Base-by-base conservation (phyloP, 2,329 filamentous ascomycete species). In the Nannizzia gypsea region DNA sequence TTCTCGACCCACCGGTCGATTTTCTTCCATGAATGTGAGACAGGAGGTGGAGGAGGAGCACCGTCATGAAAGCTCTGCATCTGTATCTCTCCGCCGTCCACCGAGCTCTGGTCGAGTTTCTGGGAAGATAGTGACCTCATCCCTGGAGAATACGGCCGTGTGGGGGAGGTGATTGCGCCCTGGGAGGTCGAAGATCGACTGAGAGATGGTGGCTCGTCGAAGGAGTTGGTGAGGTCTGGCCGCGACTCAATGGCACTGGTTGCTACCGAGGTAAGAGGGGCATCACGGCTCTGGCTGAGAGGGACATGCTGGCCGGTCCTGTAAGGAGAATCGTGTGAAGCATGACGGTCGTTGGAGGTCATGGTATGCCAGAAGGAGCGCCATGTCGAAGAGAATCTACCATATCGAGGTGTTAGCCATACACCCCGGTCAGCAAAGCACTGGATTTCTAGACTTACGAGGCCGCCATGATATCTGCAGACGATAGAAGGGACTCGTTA, bases 11-110 rank as follows among this genome's bases (percentile, higher is more conserved):
- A 99, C 44, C 82, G 80, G 72, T 97, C 92, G 70, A 99, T 96
- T 73, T 91, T 88, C 71, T 82, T 85, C 93, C 93, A 99, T 13
- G 92, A 95, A 76, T 96, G 91, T 56, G 79, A 74, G 42, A 95
- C 85, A 5, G 93, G 90, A 1, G 93, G 93, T 6, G 93, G 84
- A 2, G 93, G 93, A 1, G 93, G 91, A 24, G 90, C 81, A 60
- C 93, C 93, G 66, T 96, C 91, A 68, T 87, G 85, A 76, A 99
- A 99, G 63, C 88, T 88, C 76, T 96, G 93, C 89, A 99, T 93
- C 66, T 88, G 92, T 63, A 99, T 96, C 73, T 96, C 92, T 65
- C 89, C 88, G 3, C 76, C 83, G 76, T 76, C 84, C 66, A 85
- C 82, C 67, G 44, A 50, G 61, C 85, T 82, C 61, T 78, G 78